These are phyloP conservation scores for Litsea cubeba DNA, from an alignment of 164 flowering plant genomes.

Conservation along the genomic window DNA sequence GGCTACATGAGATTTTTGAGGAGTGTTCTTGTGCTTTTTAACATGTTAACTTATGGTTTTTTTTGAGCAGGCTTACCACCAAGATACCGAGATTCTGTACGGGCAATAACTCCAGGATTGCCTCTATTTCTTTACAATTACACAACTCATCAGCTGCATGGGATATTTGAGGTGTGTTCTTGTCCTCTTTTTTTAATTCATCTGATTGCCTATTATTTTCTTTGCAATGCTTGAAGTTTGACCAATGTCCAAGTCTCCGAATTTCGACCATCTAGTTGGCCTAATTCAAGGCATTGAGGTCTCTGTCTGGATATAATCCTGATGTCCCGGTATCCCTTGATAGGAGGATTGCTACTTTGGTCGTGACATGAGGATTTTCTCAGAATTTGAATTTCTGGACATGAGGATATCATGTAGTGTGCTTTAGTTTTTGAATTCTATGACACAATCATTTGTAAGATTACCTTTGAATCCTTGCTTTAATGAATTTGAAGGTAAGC, in stretches of 20 bases:
- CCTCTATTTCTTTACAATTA: slow-evolving; percentile 95
- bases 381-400: neutral
- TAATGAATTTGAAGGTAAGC: too few relatives aligned
- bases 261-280: neutral
- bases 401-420: too few relatives aligned
- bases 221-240: neutral
- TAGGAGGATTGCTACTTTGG: neutral
- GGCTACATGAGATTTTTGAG: slow-evolving; percentile 24
- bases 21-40: neutral
- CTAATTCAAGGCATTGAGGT: neutral
- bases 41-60: neutral
- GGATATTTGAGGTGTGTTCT: slow-evolving; percentile 76
- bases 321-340: neutral
- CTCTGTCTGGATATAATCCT: neutral
- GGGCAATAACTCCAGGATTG: slow-evolving; percentile 88
- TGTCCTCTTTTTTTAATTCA: neutral
- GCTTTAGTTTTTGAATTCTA: too few relatives aligned
- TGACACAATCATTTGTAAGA: too few relatives aligned
- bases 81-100: slow-evolving; percentile 83
- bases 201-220: neutral
- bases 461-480: too few relatives aligned
- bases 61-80: slow-evolving; percentile 76
- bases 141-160: slow-evolving; percentile 98
- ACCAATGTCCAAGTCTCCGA: neutral
- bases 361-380: neutral